Percentiles rank a stretch among this genome's conserved stretches.
Conservation (phyloP, 2,329 filamentous ascomycete genomes). For the Aspergillus alliaceus region DNA sequence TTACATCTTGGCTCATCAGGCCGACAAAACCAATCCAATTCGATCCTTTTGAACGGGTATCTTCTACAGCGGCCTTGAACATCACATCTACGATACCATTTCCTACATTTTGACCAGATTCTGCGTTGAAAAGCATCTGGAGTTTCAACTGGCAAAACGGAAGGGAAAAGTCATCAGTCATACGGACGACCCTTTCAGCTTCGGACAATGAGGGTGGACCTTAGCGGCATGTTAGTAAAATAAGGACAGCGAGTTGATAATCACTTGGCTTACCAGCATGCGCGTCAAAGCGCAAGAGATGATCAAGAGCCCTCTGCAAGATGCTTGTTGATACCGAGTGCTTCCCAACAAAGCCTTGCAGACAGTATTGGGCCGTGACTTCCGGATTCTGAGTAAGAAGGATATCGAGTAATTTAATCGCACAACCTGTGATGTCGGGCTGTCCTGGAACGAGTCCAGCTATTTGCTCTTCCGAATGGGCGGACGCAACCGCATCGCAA, state of each 20-base stretch:
- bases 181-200: constrained; percentile 35
- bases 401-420: constrained; percentile 32
- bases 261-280: constrained; percentile 16
- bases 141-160: constrained; percentile 45
- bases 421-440: constrained; percentile 20
- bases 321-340: constrained; percentile 26
- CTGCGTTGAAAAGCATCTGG: constrained; percentile 38
- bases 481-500: constrained; percentile 29
- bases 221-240: constrained; percentile 10
- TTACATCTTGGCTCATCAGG: constrained; percentile 38
- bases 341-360: constrained; percentile 29
- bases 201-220: constrained; percentile 22
- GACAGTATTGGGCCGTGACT: constrained; percentile 26
- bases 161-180: constrained; percentile 44
- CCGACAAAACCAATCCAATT: constrained; percentile 42
- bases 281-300: constrained; percentile 30
- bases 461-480: constrained; percentile 11
- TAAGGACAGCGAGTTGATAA: not conserved
- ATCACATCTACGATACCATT: constrained; percentile 39
- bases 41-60: constrained; percentile 32
- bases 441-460: constrained; percentile 2
- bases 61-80: constrained; percentile 40
- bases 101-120: constrained; percentile 26
- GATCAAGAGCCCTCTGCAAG: constrained; percentile 33
- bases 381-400: constrained; percentile 36